phyloP scores from a whole-genome alignment of 768 basidiomycete genomes.

The Lentinula detonsa region DNA sequence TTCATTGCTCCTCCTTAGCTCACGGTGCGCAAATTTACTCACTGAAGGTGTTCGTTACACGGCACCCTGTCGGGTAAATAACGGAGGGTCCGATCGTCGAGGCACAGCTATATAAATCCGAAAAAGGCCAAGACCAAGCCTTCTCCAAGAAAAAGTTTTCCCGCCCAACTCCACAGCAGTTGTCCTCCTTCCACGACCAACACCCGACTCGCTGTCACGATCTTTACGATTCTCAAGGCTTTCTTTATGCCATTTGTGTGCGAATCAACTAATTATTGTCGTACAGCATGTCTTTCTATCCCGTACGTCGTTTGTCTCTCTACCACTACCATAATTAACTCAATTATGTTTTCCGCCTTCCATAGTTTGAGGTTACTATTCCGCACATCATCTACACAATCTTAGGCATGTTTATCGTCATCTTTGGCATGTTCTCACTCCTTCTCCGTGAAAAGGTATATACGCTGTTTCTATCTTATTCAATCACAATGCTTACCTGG shows the following conservation, averaged over 20 bases:
- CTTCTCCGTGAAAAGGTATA: conserved; percentile 81
- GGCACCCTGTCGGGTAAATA: background rate
- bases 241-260: background rate
- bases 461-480: background rate
- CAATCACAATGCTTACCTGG: background rate
- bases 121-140: background rate
- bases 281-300: conserved; percentile 5
- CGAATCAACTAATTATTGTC: background rate
- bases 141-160: background rate
- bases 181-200: background rate
- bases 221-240: background rate
- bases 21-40: background rate
- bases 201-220: background rate
- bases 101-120: background rate
- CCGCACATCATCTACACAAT: conserved; percentile 62
- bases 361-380: conserved; percentile 42
- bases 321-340: background rate
- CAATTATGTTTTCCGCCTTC: background rate
- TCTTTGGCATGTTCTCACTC: conserved; percentile 93
- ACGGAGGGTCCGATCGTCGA: background rate
- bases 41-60: background rate
- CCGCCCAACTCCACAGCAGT: background rate
- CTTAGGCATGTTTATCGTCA: conserved; percentile 61
- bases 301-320: background rate
- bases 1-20: too few relatives aligned